A percentile compares a stretch with the other conserved stretches of the same genome.
Evolutionary conservation across 805 yeast species (phyloP).

Genomic region (Cyberlindnera saturnus): DNA sequence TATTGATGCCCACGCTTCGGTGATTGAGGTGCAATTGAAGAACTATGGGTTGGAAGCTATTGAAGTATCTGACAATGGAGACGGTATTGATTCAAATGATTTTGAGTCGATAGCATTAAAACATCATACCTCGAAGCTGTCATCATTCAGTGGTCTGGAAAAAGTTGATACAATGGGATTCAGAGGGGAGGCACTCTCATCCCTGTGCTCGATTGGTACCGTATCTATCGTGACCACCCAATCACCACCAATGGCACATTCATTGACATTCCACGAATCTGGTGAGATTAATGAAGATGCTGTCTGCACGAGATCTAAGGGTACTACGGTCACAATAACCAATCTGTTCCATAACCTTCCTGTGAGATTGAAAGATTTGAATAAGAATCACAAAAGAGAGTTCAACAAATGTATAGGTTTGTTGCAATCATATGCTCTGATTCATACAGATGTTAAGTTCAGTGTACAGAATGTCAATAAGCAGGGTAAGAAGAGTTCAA

Average conservation of each 20-base stretch:
- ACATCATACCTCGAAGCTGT: constrained; percentile 63
- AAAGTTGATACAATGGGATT: constrained; percentile 59
- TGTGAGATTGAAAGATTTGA: constrained; percentile 72
- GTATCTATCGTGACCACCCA: constrained; percentile 48
- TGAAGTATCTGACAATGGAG: constrained; percentile 65
- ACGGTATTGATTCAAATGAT: constrained; percentile 51
- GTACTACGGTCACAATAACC: constrained; percentile 59
- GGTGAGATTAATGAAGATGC: constrained; percentile 45
- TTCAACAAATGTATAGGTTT: constrained; percentile 59
- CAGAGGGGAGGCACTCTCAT: constrained; percentile 77
- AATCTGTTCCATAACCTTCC: constrained; percentile 68
- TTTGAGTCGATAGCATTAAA: constrained; percentile 49
- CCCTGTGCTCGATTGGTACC: constrained; percentile 52
- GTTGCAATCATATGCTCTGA: constrained; percentile 62
- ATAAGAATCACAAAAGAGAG: constrained; percentile 62
- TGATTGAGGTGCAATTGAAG: constrained; percentile 60
- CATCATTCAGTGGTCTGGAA: constrained; percentile 47
- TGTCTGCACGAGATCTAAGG: constrained; percentile 50
- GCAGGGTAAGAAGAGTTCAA: constrained; percentile 42
- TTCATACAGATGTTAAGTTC: constrained; percentile 52
- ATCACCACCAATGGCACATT: constrained; percentile 48
- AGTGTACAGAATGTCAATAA: constrained; percentile 47
- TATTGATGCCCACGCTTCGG: constrained; percentile 69
- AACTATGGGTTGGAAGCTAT: constrained; percentile 71
- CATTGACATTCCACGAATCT: constrained; percentile 43